Percentiles rank a stretch among this genome's conserved stretches.
These are phyloP conservation scores for Xylaria sp. DNA, from an alignment of 2,329 filamentous ascomycete genomes.

Conservation along the genomic window DNA sequence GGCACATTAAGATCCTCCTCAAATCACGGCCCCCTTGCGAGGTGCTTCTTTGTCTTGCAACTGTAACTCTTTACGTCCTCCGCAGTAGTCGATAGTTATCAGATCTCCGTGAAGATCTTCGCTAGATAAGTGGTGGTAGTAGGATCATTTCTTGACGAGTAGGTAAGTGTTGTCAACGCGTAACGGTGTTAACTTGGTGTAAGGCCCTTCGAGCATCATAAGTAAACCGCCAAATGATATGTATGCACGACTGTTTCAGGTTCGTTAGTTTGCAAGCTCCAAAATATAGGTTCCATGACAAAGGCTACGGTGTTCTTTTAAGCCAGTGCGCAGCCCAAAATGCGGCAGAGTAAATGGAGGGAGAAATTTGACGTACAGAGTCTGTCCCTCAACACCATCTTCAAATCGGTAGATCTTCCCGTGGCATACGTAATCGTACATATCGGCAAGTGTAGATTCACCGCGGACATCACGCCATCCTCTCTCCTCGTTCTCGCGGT, in stretches of 20 bases:
- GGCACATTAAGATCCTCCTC: slow-evolving; percentile 27
- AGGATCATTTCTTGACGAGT: slow-evolving; percentile 83
- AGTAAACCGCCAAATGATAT: slow-evolving; percentile 93
- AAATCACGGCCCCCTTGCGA: slow-evolving; percentile 21
- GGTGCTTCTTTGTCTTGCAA: slow-evolving; percentile 25
- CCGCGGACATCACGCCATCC: slow-evolving; percentile 82
- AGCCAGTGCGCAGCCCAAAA: background rate
- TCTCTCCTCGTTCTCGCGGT: slow-evolving; percentile 51
- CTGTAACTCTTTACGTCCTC: slow-evolving; percentile 26
- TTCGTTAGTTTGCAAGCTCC: slow-evolving; percentile 16
- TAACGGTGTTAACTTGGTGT: slow-evolving; percentile 92
- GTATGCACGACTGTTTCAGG: slow-evolving; percentile 80
- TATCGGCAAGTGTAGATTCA: slow-evolving; percentile 75
- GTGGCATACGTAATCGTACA: slow-evolving; percentile 89
- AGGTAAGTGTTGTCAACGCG: slow-evolving; percentile 95
- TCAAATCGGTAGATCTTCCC: slow-evolving; percentile 92
- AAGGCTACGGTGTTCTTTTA: too few species aligned
- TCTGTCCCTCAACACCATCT: slow-evolving; percentile 80
- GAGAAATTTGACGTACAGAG: slow-evolving; percentile 73
- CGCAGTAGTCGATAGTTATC: slow-evolving; percentile 34
- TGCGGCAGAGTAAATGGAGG: slow-evolving; percentile 1
- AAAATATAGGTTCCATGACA: background rate
- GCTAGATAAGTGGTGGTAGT: slow-evolving; percentile 1
- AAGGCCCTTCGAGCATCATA: slow-evolving; percentile 90
- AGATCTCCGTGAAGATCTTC: slow-evolving; percentile 19